phyloP scores from a whole-genome alignment of 1,284 basidiomycete genomes.

The Puccinia novopanici region DNA sequence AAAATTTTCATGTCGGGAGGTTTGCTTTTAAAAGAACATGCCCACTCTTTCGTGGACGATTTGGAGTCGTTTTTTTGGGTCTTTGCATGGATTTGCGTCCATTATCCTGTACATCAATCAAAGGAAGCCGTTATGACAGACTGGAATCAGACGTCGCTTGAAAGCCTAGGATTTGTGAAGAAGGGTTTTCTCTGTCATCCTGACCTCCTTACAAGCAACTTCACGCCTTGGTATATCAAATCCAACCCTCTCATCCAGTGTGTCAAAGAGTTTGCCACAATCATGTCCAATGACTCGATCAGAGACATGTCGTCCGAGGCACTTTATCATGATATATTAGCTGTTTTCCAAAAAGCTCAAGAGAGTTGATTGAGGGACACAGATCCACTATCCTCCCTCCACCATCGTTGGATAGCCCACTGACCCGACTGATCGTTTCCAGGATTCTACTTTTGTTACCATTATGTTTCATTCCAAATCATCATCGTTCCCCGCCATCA shows the following conservation, averaged over 20 bases:
- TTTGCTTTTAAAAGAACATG: neutral
- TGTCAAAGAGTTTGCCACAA: neutral
- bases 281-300: neutral
- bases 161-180: neutral
- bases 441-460: no score
- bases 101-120: neutral
- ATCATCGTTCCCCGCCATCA: no score
- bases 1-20: neutral
- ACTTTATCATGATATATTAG: neutral
- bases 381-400: neutral
- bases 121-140: neutral
- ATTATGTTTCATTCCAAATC: no score
- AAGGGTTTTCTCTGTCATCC: neutral
- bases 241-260: neutral
- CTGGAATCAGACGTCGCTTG: neutral
- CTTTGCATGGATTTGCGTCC: constrained; percentile 1
- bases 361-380: neutral
- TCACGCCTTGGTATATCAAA: neutral
- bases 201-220: neutral
- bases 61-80: constrained; percentile 8
- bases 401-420: neutral
- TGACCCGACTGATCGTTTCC: neutral
- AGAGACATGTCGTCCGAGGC: neutral
- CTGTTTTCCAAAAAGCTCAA: neutral
- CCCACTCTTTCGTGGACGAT: neutral